Evolutionary conservation across 1,284 basidiomycete genomes (phyloP), one percentile per base, ranked within the genome.

Genomic region (Lignosus rhinocerotis): DNA sequence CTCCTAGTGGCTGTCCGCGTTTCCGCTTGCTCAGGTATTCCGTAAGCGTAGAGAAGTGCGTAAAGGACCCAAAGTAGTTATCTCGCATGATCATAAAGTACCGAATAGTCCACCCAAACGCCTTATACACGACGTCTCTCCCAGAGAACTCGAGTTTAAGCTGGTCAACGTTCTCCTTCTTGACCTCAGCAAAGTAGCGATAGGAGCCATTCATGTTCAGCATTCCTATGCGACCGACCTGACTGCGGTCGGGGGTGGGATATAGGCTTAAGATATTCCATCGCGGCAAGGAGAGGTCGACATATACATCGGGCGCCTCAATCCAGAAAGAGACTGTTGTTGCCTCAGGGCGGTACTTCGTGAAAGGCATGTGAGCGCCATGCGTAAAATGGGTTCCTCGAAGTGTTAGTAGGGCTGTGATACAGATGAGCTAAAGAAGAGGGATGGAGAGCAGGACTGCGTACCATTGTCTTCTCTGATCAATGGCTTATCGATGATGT

Each of bases 1-100:
- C 94, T 5, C 94, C 94, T 6, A 86, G 78, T 21, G 84, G 79
- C 6, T 80, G 73, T 5, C 81, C 82, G 58, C 76, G 78, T 53
- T 77, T 80, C 31, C 84, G 81, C 70, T 87, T 89, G 55, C 87
- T 83, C 52, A 94, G 76, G 69, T 92, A 95, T 75, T 97, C 95
- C 32, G 82, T 82, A 51, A 93, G 79, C 0, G 93, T 96, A 7
- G 87, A 87, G 68, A 94, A 97, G 66, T 95, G 91, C 1, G 94
- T 96, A 72, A 95, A 97, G 4, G 84, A 82, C 17, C 95, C 95
- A 56, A 96, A 87, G 72, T 97, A 97, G 71, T 97, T 96, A 66
- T 96, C 93, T 55, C 90, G 86, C 53, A 96, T 69, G 47, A 90
- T 86, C 85, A 98, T 90, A 65, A 95, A 79, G 67, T 93, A 87